Percentiles rank a stretch among this genome's conserved stretches.
Conservation (phyloP, 176 grass and related monocot species). For the Aegilops bicornis region DNA sequence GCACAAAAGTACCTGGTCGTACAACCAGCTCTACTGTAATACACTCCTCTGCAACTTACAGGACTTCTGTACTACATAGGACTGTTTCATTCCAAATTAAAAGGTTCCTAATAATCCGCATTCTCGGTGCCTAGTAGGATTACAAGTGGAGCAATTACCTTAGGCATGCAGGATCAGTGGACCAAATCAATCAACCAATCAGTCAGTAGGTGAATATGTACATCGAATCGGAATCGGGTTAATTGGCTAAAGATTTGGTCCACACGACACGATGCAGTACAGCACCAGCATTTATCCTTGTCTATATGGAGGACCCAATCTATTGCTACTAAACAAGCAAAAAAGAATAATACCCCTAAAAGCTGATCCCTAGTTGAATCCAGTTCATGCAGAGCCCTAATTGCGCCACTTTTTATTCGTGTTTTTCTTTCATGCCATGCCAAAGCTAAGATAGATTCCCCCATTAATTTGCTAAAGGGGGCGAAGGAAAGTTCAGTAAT, state of each 20-base stretch:
- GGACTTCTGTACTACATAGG: background rate
- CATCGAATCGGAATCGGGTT: background rate
- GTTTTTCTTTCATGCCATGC: conserved; percentile 17
- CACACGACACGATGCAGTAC: conserved; percentile 24
- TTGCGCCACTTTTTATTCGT: conserved; percentile 10
- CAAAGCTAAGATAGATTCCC: conserved; percentile 37
- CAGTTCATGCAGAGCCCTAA: conserved; percentile 35
- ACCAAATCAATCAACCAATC: no score
- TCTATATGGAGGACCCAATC: conserved; percentile 30
- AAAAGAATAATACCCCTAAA: conserved; percentile 16
- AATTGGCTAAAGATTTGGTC: conserved; percentile 34
- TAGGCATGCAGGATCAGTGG: no score
- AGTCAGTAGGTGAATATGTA: conserved; percentile 14
- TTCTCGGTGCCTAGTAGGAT: background rate
- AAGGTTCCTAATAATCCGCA: background rate
- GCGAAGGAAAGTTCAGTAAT: background rate
- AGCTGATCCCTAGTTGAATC: conserved; percentile 35
- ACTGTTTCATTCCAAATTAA: background rate
- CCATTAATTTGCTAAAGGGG: conserved; percentile 1
- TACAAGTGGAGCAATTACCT: background rate
- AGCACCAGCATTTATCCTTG: conserved; percentile 28
- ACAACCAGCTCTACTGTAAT: background rate
- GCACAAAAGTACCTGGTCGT: no score
- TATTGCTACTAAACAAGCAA: conserved; percentile 12
- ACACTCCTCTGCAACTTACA: background rate